phyloP scores from a whole-genome alignment of 352 stramenopile species.

The Pelagophyceae sp. region DNA sequence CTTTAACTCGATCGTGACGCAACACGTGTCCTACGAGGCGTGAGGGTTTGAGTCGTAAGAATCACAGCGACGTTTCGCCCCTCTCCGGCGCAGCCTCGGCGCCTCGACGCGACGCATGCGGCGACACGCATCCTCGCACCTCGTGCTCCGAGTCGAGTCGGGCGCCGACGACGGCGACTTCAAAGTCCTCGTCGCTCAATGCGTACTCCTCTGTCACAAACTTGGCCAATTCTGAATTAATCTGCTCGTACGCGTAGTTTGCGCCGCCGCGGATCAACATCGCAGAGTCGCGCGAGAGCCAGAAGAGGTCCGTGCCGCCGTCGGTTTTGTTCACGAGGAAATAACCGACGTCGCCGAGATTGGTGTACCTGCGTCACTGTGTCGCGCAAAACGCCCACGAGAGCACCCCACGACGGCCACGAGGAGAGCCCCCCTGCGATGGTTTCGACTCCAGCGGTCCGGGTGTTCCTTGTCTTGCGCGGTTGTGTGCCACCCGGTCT shows the following conservation, averaged over 20 bases:
- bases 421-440: too few relatives aligned
- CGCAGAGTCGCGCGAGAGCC: conserved; percentile 25
- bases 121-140: too few relatives aligned
- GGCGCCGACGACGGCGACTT: conserved; percentile 31
- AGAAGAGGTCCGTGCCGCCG: conserved; percentile 29
- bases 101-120: too few relatives aligned
- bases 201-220: conserved; percentile 13
- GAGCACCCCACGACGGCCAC: too few relatives aligned
- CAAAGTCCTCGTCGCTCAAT: conserved; percentile 16
- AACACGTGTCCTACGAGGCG: conserved; percentile 33
- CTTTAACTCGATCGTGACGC: conserved; percentile 29
- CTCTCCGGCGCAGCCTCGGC: too few relatives aligned
- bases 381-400: too few relatives aligned
- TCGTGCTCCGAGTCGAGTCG: conserved; percentile 28
- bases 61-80: too few relatives aligned
- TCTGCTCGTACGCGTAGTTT: conserved; percentile 37
- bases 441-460: too few relatives aligned
- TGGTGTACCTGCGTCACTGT: too few relatives aligned
- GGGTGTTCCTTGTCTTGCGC: too few relatives aligned
- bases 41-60: too few relatives aligned
- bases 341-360: conserved; percentile 35
- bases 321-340: conserved; percentile 6
- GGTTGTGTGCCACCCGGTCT: conserved; percentile 29
- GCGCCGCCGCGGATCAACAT: conserved; percentile 33
- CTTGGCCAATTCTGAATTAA: conserved; percentile 25